Evolutionary conservation across 495 filamentous ascomycete species (phyloP).

Genomic region (Entonaema liquescens): DNA sequence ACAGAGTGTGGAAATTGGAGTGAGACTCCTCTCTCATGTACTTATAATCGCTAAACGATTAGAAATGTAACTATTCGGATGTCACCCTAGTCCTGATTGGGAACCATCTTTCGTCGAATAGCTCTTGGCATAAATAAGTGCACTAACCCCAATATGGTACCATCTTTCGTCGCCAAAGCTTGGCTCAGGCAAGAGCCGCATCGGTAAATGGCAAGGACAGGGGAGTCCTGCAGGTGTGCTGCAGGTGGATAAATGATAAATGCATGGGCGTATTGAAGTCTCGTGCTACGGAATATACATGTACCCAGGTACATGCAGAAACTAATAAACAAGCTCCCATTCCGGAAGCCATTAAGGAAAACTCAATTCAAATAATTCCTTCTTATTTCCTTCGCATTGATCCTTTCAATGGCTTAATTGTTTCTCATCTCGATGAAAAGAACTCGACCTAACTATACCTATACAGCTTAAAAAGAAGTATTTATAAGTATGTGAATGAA

Average conservation of each 20-base stretch:
- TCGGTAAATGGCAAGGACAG: background rate
- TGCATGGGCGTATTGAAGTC: background rate
- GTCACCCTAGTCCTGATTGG: conserved; percentile 13
- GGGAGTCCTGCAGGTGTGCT: background rate
- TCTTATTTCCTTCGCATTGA: no score
- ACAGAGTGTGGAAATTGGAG: background rate
- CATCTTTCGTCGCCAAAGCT: background rate
- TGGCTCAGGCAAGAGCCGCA: background rate
- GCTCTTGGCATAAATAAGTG: background rate
- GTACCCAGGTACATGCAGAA: background rate
- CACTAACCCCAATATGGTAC: background rate
- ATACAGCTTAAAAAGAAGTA: no score
- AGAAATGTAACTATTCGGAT: background rate
- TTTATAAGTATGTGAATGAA: no score
- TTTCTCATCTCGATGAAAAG: no score
- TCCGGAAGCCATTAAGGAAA: background rate
- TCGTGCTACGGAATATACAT: background rate
- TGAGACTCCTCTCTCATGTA: background rate
- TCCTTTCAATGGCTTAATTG: background rate
- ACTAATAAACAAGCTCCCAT: no score
- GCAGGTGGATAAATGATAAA: background rate
- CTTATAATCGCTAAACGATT: background rate
- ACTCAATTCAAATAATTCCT: background rate
- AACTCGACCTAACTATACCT: no score
- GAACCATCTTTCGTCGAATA: conserved; percentile 25